phyloP scores from a whole-genome alignment of 208 protist genomes.

The Crithidia bombi region DNA sequence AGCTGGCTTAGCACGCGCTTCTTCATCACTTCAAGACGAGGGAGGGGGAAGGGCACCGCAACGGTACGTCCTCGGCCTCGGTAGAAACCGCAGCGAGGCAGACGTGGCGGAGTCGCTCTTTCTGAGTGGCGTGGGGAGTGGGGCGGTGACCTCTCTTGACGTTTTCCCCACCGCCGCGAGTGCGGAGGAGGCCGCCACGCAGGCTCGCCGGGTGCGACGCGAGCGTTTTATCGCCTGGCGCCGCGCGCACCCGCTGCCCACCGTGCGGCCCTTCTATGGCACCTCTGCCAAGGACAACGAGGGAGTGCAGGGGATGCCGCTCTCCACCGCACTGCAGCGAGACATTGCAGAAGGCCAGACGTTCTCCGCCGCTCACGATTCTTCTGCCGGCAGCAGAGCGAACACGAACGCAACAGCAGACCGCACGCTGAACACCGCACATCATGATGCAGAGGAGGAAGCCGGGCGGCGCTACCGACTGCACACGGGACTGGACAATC shows the following conservation, averaged over 20 bases:
- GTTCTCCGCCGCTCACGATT: too few species aligned
- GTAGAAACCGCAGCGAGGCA: not conserved
- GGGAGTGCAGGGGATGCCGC: not conserved
- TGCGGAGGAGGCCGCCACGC: constrained; percentile 12
- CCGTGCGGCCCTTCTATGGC: constrained; percentile 12
- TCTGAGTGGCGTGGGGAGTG: not conserved
- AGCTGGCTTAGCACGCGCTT: too few species aligned
- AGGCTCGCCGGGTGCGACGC: constrained; percentile 34
- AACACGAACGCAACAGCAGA: too few species aligned
- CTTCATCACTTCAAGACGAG: too few species aligned
- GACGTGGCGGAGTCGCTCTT: constrained; percentile 18
- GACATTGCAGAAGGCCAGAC: too few species aligned
- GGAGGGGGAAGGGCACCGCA: not conserved
- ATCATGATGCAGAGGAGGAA: too few species aligned
- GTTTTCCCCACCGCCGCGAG: not conserved
- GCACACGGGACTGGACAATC: constrained; percentile 77
- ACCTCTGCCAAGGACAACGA: not conserved
- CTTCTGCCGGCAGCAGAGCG: too few species aligned
- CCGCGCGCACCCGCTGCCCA: constrained; percentile 30
- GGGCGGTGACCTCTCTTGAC: not conserved
- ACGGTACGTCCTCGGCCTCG: constrained; percentile 10
- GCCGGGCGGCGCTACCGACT: constrained; percentile 45
- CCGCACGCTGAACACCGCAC: too few species aligned
- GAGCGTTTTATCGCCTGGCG: constrained; percentile 72
- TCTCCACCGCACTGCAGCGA: too few species aligned